Conservation (phyloP, 495 filamentous ascomycete genomes). For the Physcia stellaris region DNA sequence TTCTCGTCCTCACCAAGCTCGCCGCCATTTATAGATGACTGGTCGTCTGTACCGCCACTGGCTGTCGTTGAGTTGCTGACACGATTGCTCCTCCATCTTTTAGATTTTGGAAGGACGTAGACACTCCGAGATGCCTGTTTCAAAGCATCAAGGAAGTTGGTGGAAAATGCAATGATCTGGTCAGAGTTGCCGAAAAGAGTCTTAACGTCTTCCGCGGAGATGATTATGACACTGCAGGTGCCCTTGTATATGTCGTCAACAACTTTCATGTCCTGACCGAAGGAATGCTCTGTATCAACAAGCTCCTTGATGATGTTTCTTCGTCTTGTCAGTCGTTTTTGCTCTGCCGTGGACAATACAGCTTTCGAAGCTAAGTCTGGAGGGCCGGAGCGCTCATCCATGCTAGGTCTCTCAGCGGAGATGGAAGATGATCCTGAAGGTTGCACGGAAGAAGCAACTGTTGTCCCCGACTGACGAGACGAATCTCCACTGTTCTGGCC, state of each 20-base stretch:
- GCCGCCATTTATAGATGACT: constrained; percentile 23
- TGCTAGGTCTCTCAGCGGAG: constrained; percentile 20
- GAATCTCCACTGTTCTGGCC: constrained; percentile 38
- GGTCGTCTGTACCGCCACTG: constrained; percentile 25
- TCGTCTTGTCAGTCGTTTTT: constrained; percentile 48
- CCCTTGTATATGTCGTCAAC: constrained; percentile 93
- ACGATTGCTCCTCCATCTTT: constrained; percentile 42
- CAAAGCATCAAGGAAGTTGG: constrained; percentile 59
- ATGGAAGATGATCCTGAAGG: constrained; percentile 26
- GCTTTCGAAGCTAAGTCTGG: constrained; percentile 19
- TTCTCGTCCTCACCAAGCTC: constrained; percentile 46
- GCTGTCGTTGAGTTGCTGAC: constrained; percentile 32
- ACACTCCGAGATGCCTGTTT: constrained; percentile 63
- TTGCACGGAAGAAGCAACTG: constrained; percentile 10
- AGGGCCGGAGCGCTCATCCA: constrained; percentile 24
- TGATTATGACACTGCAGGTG: constrained; percentile 68
- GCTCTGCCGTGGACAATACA: constrained; percentile 37
- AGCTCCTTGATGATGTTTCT: constrained; percentile 77
- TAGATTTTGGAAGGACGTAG: constrained; percentile 48
- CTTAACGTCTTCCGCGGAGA: constrained; percentile 74
- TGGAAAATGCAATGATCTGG: constrained; percentile 72
- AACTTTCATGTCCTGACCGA: constrained; percentile 86
- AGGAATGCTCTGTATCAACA: constrained; percentile 78
- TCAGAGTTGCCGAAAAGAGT: constrained; percentile 82
- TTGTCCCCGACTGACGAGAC: constrained; percentile 17